Evolutionary conservation across 108 stramenopile genomes (phyloP).

Genomic region (Nitzschia palea): DNA sequence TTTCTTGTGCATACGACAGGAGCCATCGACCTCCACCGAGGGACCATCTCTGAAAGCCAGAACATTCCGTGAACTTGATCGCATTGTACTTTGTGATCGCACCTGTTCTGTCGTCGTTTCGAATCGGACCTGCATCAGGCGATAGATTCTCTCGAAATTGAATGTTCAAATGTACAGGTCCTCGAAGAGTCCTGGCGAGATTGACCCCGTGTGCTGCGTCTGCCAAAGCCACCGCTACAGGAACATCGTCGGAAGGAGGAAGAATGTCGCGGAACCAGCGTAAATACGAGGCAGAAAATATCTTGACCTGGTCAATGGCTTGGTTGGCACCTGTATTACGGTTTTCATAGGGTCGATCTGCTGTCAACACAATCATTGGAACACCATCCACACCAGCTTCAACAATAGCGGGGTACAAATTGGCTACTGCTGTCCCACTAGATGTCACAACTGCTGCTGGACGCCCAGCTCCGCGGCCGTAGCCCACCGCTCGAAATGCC

Average conservation of each 20-base stretch:
- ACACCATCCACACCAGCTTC: slow-evolving; percentile 83
- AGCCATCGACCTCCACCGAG: slow-evolving; percentile 50
- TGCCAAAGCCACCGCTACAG: slow-evolving; percentile 71
- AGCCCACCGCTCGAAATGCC: slow-evolving; percentile 89
- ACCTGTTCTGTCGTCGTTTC: slow-evolving; percentile 68
- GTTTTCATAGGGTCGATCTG: slow-evolving; percentile 91
- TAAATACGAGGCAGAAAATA: slow-evolving; percentile 75
- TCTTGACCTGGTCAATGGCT: slow-evolving; percentile 88
- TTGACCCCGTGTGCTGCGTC: slow-evolving; percentile 84
- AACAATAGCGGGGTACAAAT: slow-evolving; percentile 87
- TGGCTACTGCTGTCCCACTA: slow-evolving; percentile 92
- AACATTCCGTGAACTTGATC: slow-evolving; percentile 70
- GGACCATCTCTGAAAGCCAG: slow-evolving; percentile 73
- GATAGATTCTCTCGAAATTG: slow-evolving; percentile 94
- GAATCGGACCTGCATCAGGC: slow-evolving; percentile 82
- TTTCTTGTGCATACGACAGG: neutral
- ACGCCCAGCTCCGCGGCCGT: slow-evolving; percentile 64
- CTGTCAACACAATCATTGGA: slow-evolving; percentile 85
- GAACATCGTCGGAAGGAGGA: slow-evolving; percentile 82
- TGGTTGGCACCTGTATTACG: slow-evolving; percentile 91
- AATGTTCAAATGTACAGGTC: slow-evolving; percentile 93
- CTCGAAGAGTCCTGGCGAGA: slow-evolving; percentile 48
- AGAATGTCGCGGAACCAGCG: slow-evolving; percentile 88
- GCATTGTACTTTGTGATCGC: slow-evolving; percentile 59
- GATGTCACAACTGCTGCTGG: slow-evolving; percentile 89